Evolutionary conservation across 257 asterid genomes (phyloP).

Genomic region (Jasminum sambac): DNA sequence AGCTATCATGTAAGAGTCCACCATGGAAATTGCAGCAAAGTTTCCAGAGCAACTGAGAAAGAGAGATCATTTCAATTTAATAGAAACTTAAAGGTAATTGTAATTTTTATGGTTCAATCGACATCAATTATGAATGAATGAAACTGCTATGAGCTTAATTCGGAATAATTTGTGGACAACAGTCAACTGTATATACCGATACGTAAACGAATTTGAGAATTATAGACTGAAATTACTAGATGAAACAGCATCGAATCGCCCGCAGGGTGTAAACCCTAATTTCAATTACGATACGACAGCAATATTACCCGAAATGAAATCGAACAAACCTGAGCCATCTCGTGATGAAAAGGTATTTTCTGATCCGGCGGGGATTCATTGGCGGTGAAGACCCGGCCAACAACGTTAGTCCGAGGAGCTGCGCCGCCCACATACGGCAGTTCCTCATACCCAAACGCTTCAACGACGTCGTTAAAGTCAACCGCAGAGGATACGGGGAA

Average conservation of each 20-base stretch:
- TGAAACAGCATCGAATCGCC: neutral
- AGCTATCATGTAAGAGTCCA: neutral
- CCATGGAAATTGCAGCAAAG: neutral
- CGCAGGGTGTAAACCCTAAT: neutral
- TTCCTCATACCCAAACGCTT: slow-evolving; percentile 78
- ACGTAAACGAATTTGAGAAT: neutral
- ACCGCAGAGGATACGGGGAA: slow-evolving; percentile 54
- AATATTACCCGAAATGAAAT: neutral
- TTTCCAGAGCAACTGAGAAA: neutral
- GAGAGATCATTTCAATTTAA: neutral
- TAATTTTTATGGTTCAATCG: neutral
- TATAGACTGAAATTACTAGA: too few relatives aligned
- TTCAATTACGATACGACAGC: neutral
- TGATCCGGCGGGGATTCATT: slow-evolving; percentile 91
- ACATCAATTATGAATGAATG: neutral
- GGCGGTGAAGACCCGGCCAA: slow-evolving; percentile 86
- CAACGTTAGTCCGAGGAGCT: slow-evolving; percentile 76
- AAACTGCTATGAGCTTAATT: neutral
- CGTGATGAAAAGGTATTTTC: slow-evolving; percentile 82
- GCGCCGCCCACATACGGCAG: slow-evolving; percentile 90
- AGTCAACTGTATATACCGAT: neutral
- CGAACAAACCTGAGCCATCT: slow-evolving; percentile 67
- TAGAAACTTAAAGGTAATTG: neutral
- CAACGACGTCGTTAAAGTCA: slow-evolving; percentile 80
- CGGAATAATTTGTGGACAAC: neutral